These are phyloP conservation scores for Cyclotella baltica DNA, from an alignment of 108 stramenopile genomes.

Conservation along the genomic window DNA sequence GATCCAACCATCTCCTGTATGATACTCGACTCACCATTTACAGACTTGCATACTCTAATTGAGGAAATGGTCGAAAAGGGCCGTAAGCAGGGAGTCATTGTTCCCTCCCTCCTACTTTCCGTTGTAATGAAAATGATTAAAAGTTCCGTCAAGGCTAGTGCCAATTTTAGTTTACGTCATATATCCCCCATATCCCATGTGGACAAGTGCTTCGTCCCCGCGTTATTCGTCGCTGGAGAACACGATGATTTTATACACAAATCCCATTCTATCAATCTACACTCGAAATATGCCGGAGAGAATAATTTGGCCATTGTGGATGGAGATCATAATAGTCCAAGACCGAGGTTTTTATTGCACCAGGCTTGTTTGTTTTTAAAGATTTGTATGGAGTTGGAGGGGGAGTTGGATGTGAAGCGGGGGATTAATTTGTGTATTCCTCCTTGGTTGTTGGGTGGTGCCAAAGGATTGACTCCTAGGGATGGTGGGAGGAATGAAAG, in stretches of 20 bases:
- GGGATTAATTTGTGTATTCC: conserved; percentile 45
- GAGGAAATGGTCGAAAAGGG: conserved; percentile 81
- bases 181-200: conserved; percentile 67
- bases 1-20: conserved; percentile 76
- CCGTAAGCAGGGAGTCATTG: conserved; percentile 54
- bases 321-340: conserved; percentile 82
- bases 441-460: conserved; percentile 26
- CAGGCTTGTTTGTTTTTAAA: conserved; percentile 48
- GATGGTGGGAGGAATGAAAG: neutral
- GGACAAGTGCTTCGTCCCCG: conserved; percentile 70
- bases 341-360: conserved; percentile 57
- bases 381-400: conserved; percentile 49
- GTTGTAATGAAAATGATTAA: conserved; percentile 66
- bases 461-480: neutral
- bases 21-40: conserved; percentile 85
- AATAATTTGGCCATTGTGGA: conserved; percentile 81
- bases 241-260: conserved; percentile 75
- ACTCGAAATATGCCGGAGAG: conserved; percentile 76
- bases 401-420: conserved; percentile 40
- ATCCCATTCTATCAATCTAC: conserved; percentile 54
- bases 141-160: conserved; percentile 58
- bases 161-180: conserved; percentile 66
- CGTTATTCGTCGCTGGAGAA: conserved; percentile 73
- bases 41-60: conserved; percentile 68
- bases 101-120: conserved; percentile 43